These are phyloP conservation scores for Pythium phragmiticola DNA, from an alignment of 352 stramenopile genomes.

Conservation along the genomic window DNA sequence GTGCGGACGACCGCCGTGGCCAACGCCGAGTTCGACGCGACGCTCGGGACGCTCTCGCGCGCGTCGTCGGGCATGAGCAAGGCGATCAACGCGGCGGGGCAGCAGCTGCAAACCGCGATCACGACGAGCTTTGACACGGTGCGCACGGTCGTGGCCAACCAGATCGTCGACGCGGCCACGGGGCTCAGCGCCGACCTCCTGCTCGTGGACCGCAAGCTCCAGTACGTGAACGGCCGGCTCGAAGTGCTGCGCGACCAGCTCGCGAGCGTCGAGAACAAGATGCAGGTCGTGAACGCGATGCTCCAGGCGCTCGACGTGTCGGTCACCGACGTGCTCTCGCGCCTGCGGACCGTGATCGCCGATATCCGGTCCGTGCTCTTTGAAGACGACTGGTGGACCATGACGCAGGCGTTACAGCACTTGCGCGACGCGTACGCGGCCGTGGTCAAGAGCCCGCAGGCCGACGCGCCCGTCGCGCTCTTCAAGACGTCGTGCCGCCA, in stretches of 20 bases:
- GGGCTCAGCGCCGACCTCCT: constrained; percentile 2
- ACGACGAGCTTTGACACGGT: neutral
- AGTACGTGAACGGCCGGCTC: constrained; percentile 5
- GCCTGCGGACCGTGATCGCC: neutral
- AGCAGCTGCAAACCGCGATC: constrained; percentile 5
- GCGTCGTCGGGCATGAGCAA: neutral
- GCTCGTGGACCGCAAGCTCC: constrained; percentile 9
- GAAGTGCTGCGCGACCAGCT: constrained; percentile 4
- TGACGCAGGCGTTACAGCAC: neutral
- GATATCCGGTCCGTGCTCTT: constrained; percentile 5
- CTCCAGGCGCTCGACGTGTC: constrained; percentile 3
- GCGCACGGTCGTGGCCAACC: neutral
- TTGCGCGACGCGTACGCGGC: neutral
- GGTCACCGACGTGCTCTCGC: neutral
- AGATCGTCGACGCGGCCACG: constrained; percentile 3
- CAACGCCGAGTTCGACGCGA: constrained; percentile 5
- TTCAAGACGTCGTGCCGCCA: constrained; percentile 2
- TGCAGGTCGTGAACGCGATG: constrained; percentile 7
- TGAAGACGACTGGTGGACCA: constrained; percentile 1
- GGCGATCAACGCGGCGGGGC: neutral
- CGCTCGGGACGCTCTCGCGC: neutral
- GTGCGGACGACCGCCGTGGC: neutral
- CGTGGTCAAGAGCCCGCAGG: neutral
- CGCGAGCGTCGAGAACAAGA: constrained; percentile 9
- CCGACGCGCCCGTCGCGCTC: constrained; percentile 1